Conservation (phyloP, 2,329 filamentous ascomycete genomes). For the Cytospora mali region DNA sequence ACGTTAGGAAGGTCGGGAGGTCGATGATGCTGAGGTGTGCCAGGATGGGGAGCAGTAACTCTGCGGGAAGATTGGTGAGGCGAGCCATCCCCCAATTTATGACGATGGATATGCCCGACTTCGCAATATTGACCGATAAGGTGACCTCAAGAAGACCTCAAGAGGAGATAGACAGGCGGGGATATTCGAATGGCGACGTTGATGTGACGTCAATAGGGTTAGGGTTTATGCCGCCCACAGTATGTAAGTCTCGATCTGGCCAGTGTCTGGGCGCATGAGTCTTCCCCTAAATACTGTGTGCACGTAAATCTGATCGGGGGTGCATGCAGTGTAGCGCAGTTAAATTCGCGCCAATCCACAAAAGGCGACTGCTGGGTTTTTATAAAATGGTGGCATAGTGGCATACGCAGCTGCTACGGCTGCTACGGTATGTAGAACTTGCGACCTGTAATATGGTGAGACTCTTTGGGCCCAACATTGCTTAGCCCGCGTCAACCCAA, state of each 20-base stretch:
- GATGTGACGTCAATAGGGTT: neutral
- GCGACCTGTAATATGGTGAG: neutral
- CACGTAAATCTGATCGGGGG: too few relatives aligned
- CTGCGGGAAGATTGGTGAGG: neutral
- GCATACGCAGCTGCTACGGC: too few relatives aligned
- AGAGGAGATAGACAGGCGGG: too few relatives aligned
- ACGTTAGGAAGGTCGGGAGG: conserved; percentile 7
- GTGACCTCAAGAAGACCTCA: neutral
- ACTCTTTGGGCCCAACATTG: too few relatives aligned
- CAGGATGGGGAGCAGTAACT: neutral
- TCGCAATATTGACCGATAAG: too few relatives aligned
- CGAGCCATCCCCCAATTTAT: neutral
- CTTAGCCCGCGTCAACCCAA: too few relatives aligned
- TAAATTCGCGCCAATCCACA: neutral
- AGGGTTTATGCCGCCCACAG: neutral
- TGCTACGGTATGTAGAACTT: neutral
- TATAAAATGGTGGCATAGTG: too few relatives aligned
- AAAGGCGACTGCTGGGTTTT: neutral
- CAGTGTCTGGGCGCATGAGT: too few relatives aligned
- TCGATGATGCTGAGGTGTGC: conserved; percentile 8
- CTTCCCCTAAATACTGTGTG: too few relatives aligned
- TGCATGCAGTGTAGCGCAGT: too few relatives aligned
- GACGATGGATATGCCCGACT: neutral
- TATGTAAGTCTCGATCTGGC: too few relatives aligned
- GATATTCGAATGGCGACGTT: neutral